phyloP scores from a whole-genome alignment of 2,329 filamentous ascomycete species.

The Epichloe sibirici region DNA sequence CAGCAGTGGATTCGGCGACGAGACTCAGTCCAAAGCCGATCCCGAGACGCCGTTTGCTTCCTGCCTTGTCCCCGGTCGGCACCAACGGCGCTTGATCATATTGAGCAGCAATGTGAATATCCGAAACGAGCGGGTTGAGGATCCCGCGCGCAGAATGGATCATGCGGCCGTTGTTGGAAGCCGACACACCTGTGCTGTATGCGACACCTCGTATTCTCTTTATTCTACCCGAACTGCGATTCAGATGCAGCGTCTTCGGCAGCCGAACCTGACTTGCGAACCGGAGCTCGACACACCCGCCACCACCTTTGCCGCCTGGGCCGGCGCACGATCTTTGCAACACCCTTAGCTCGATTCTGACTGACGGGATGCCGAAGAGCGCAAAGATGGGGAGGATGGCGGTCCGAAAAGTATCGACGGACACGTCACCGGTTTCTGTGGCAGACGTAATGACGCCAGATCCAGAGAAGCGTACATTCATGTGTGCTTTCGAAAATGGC shows the following conservation, averaged over 20 bases:
- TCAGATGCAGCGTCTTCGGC: slow-evolving; percentile 84
- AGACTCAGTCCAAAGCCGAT: slow-evolving; percentile 86
- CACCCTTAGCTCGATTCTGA: slow-evolving; percentile 75
- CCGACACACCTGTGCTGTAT: slow-evolving; percentile 83
- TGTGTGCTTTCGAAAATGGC: slow-evolving; percentile 81
- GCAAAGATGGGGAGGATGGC: slow-evolving; percentile 83
- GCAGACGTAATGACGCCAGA: slow-evolving; percentile 85
- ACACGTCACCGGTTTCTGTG: slow-evolving; percentile 75
- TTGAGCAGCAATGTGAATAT: slow-evolving; percentile 80
- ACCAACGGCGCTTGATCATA: slow-evolving; percentile 56
- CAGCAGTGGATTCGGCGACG: slow-evolving; percentile 80
- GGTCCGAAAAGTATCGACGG: slow-evolving; percentile 85
- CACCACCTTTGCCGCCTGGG: slow-evolving; percentile 63
- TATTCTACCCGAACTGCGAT: slow-evolving; percentile 69
- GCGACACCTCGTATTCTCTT: slow-evolving; percentile 86
- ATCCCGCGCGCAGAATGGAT: slow-evolving; percentile 82
- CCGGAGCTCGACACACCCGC: slow-evolving; percentile 82
- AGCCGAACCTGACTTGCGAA: slow-evolving; percentile 89
- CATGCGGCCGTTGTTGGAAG: slow-evolving; percentile 88
- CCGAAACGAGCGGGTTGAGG: slow-evolving; percentile 72
- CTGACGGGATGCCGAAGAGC: slow-evolving; percentile 70
- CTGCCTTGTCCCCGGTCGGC: slow-evolving; percentile 38
- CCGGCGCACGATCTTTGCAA: slow-evolving; percentile 70
- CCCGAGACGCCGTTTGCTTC: slow-evolving; percentile 54
- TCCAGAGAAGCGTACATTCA: slow-evolving; percentile 83